phyloP scores from a whole-genome alignment of 2,329 filamentous ascomycete species.

The Pseudocercospora fijiensis region DNA sequence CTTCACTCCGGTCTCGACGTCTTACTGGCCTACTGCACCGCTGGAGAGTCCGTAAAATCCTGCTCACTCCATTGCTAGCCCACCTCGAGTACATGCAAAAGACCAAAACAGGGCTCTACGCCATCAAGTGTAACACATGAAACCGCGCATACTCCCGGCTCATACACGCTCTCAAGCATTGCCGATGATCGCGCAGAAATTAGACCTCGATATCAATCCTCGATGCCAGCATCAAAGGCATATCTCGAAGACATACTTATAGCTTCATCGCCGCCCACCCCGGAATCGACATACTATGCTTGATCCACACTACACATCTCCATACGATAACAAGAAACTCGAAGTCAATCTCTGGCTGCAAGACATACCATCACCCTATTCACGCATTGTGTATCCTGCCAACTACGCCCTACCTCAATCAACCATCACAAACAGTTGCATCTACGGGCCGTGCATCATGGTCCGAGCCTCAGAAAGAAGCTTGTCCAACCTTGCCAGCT shows the following conservation, averaged over 20 bases:
- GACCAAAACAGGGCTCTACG: constrained; percentile 20
- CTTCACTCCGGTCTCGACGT: constrained; percentile 5
- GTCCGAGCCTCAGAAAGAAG: constrained; percentile 21
- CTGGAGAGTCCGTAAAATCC: constrained; percentile 16
- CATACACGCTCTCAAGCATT: constrained; percentile 10
- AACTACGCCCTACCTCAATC: constrained; percentile 9
- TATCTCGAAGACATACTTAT: constrained; percentile 12
- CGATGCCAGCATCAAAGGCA: constrained; percentile 9
- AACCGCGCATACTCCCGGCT: constrained; percentile 26
- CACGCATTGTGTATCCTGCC: neutral
- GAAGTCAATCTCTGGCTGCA: constrained; percentile 15
- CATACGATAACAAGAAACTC: constrained; percentile 8
- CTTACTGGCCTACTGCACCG: constrained; percentile 16
- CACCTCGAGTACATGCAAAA: constrained; percentile 20
- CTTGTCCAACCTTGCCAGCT: constrained; percentile 37
- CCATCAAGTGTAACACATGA: constrained; percentile 20
- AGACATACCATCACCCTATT: constrained; percentile 13
- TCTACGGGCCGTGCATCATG: constrained; percentile 18
- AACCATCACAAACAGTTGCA: constrained; percentile 6
- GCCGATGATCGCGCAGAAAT: constrained; percentile 19
- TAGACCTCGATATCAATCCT: constrained; percentile 12
- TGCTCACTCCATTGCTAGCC: constrained; percentile 13
- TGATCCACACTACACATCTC: constrained; percentile 3
- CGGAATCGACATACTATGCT: constrained; percentile 3
- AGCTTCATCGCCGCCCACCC: neutral